Percentiles rank a stretch among this genome's conserved stretches.
Conservation (phyloP, 495 filamentous ascomycete species). For the Gamarada debralockiae region DNA sequence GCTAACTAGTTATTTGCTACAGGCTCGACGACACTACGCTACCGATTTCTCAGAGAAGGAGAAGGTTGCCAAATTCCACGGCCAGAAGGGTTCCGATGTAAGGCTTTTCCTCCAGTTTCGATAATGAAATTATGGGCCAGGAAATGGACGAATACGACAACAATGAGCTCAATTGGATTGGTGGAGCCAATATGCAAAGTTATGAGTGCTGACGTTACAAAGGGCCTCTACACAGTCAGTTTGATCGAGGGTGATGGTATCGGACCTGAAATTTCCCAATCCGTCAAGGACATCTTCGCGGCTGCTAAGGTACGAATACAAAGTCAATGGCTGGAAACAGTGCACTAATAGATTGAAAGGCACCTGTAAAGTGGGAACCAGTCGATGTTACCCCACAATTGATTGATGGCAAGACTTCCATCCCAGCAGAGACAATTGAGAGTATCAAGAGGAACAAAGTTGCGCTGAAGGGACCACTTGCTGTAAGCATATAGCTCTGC, state of each 20-base stretch:
- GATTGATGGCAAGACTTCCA: conserved; percentile 89
- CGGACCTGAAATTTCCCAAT: conserved; percentile 94
- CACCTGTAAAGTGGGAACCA: conserved; percentile 92
- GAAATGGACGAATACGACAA: conserved; percentile 2
- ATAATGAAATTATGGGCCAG: conserved; percentile 5
- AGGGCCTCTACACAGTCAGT: conserved; percentile 94
- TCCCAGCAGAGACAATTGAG: conserved; percentile 84
- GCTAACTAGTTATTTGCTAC: conserved; percentile 3
- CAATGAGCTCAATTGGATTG: conserved; percentile 18
- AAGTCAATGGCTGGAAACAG: conserved; percentile 7
- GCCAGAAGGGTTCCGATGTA: conserved; percentile 84
- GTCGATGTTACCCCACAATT: conserved; percentile 91
- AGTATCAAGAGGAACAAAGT: conserved; percentile 91
- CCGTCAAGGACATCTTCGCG: conserved; percentile 95
- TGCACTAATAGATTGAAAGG: conserved; percentile 45
- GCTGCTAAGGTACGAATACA: conserved; percentile 72
- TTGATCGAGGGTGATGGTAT: conserved; percentile 99
- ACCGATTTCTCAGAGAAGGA: conserved; percentile 42
- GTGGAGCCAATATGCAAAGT: background rate
- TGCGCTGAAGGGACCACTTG: conserved; percentile 94
- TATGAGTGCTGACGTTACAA: conserved; percentile 12
- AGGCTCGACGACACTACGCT: conserved; percentile 28
- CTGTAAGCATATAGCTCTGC: conserved; percentile 53
- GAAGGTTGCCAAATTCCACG: conserved; percentile 88
- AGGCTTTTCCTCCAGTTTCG: conserved; percentile 25